Conservation (phyloP, 140 eudicot species). For the Bidens hawaiensis region DNA sequence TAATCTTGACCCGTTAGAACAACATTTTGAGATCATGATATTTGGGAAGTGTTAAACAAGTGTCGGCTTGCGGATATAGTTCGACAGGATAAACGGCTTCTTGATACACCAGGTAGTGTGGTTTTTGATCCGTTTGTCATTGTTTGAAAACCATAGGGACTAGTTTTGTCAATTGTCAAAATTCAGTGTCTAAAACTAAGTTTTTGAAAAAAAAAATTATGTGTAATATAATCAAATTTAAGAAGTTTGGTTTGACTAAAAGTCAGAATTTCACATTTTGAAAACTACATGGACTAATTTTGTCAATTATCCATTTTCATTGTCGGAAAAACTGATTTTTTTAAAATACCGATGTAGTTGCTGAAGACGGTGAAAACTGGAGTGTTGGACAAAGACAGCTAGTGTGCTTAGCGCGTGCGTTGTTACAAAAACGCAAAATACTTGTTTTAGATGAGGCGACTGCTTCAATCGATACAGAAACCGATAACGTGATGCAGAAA, state of each 20-base stretch:
- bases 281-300: not conserved
- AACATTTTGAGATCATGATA: constrained; percentile 70
- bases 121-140: not conserved
- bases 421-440: constrained; percentile 73
- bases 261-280: too few species aligned
- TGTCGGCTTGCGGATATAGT: constrained; percentile 65
- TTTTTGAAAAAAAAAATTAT: too few species aligned
- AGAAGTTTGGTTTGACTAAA: too few species aligned
- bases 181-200: too few species aligned
- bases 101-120: constrained; percentile 71
- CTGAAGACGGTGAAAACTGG: constrained; percentile 98
- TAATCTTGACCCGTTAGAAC: constrained; percentile 75
- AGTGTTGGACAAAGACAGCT: constrained; percentile 95
- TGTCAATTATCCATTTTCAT: not conserved
- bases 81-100: constrained; percentile 64
- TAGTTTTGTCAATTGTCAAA: not conserved
- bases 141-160: not conserved
- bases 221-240: too few species aligned
- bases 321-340: not conserved
- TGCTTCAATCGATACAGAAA: constrained; percentile 91
- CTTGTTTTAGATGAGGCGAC: constrained; percentile 92
- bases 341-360: constrained; percentile 36
- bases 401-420: constrained; percentile 69
- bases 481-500: constrained; percentile 77
- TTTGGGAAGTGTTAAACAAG: constrained; percentile 71